phyloP scores from a whole-genome alignment of 495 filamentous ascomycete species.

The Opeltia flavorubescens region DNA sequence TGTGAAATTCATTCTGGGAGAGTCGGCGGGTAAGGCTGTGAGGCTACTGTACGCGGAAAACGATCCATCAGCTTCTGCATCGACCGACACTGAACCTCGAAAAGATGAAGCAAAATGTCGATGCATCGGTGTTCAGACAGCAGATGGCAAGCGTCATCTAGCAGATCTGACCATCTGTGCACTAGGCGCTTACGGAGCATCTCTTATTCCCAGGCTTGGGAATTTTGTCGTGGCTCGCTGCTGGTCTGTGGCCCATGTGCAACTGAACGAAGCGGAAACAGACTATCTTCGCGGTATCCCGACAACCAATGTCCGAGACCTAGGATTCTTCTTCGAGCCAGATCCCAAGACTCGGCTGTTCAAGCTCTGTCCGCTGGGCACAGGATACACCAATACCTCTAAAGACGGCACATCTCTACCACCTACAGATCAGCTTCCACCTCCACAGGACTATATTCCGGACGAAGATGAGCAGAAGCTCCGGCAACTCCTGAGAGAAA shows the following conservation, averaged over 20 bases:
- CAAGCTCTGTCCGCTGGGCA: slow-evolving; percentile 41
- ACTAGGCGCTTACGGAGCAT: slow-evolving; percentile 27
- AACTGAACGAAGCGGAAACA: slow-evolving; percentile 37
- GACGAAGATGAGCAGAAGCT: slow-evolving; percentile 32
- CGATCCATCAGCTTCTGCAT: slow-evolving; percentile 1
- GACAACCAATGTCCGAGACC: slow-evolving; percentile 37
- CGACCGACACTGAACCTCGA: neutral
- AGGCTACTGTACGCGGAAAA: slow-evolving; percentile 1
- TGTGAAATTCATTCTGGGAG: slow-evolving; percentile 26
- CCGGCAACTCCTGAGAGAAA: slow-evolving; percentile 31
- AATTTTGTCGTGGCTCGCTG: slow-evolving; percentile 32
- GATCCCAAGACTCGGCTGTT: slow-evolving; percentile 32
- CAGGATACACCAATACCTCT: slow-evolving; percentile 38
- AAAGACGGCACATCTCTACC: slow-evolving; percentile 11
- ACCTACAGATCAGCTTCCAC: slow-evolving; percentile 10
- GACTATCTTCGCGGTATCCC: slow-evolving; percentile 36
- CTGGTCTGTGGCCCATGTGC: slow-evolving; percentile 39
- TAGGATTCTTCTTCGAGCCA: slow-evolving; percentile 48
- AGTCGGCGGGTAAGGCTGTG: slow-evolving; percentile 9
- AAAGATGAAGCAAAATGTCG: neutral
- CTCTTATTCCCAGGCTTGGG: slow-evolving; percentile 26
- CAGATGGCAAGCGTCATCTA: slow-evolving; percentile 23
- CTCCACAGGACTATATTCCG: slow-evolving; percentile 29
- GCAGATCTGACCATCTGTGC: slow-evolving; percentile 28
- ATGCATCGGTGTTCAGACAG: slow-evolving; percentile 24